Conservation (phyloP, 2,329 filamentous ascomycete genomes). For the Hortaea sp. region DNA sequence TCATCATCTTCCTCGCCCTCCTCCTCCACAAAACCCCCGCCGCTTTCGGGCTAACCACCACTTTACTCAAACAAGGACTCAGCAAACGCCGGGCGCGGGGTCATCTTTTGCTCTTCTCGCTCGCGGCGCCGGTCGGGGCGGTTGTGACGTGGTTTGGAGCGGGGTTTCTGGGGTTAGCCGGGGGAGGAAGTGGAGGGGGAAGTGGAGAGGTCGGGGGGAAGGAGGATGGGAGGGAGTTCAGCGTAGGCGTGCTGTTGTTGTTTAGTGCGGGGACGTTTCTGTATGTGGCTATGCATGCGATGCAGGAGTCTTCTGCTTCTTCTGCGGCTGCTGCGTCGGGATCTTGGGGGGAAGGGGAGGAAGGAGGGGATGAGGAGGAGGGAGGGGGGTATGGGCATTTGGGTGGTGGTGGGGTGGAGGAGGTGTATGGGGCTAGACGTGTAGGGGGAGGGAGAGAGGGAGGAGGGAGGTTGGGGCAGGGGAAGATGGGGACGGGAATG, state of each 20-base stretch:
- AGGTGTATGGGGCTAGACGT: neutral
- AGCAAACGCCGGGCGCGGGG: slow-evolving; percentile 75
- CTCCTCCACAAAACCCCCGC: slow-evolving; percentile 93
- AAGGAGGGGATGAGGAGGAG: neutral
- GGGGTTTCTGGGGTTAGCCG: slow-evolving; percentile 57
- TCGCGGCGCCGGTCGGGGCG: slow-evolving; percentile 81
- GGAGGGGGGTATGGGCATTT: slow-evolving; percentile 4
- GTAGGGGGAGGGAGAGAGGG: neutral
- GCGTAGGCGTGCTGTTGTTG: slow-evolving; percentile 84
- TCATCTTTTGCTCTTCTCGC: slow-evolving; percentile 81
- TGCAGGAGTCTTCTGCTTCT: slow-evolving; percentile 54
- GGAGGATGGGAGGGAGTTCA: slow-evolving; percentile 59
- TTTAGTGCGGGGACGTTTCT: slow-evolving; percentile 95
- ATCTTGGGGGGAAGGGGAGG: neutral
- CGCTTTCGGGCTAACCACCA: slow-evolving; percentile 84
- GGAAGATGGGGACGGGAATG: neutral
- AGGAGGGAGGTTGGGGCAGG: neutral
- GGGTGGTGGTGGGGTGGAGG: slow-evolving; percentile 6
- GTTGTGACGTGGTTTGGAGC: slow-evolving; percentile 74
- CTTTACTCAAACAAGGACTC: slow-evolving; percentile 81
- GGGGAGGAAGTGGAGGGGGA: slow-evolving; percentile 7
- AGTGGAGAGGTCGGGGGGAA: slow-evolving; percentile 34
- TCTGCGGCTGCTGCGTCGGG: neutral
- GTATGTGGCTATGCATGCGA: slow-evolving; percentile 98
- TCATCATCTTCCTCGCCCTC: slow-evolving; percentile 91